Conservation (phyloP, 2,329 filamentous ascomycete species). For the Cercospora citrullina region DNA sequence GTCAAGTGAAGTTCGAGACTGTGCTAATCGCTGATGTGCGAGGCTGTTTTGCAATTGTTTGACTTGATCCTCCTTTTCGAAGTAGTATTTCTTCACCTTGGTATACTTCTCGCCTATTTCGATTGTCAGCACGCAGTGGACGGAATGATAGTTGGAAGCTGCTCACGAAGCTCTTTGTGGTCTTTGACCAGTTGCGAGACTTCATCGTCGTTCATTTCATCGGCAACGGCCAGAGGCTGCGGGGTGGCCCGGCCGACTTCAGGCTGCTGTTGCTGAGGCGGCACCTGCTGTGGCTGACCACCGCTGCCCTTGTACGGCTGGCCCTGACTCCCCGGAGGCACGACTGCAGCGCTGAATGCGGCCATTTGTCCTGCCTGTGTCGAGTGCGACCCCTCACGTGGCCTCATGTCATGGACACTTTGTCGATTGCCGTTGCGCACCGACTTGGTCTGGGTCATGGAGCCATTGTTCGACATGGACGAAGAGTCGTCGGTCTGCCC, state of each 20-base stretch:
- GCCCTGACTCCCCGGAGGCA: slow-evolving; percentile 47
- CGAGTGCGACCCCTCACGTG: slow-evolving; percentile 32
- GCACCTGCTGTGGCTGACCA: slow-evolving; percentile 29
- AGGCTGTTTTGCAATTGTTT: slow-evolving; percentile 97
- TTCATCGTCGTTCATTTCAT: slow-evolving; percentile 52
- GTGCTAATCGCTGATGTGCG: slow-evolving; percentile 90
- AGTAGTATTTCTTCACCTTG: slow-evolving; percentile 96
- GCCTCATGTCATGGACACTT: slow-evolving; percentile 36
- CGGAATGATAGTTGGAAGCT: neutral
- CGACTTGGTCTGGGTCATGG: slow-evolving; percentile 32
- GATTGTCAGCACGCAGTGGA: slow-evolving; percentile 21
- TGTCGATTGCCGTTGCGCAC: slow-evolving; percentile 35
- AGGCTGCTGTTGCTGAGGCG: slow-evolving; percentile 31
- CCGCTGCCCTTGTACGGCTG: slow-evolving; percentile 42
- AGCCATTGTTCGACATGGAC: slow-evolving; percentile 39
- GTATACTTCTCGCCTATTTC: slow-evolving; percentile 88
- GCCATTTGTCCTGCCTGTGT: slow-evolving; percentile 33
- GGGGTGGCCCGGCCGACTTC: slow-evolving; percentile 43
- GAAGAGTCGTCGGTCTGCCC: slow-evolving; percentile 34
- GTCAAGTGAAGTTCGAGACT: slow-evolving; percentile 90
- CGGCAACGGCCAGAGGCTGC: slow-evolving; percentile 41
- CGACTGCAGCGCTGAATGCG: slow-evolving; percentile 49
- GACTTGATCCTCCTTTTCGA: slow-evolving; percentile 85
- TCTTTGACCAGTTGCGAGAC: slow-evolving; percentile 51
- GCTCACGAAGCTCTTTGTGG: slow-evolving; percentile 53